Evolutionary conservation across 2,329 filamentous ascomycete genomes (phyloP), one percentile per base, ranked within the genome.

Genomic region (Arthrobotrys iridis): DNA sequence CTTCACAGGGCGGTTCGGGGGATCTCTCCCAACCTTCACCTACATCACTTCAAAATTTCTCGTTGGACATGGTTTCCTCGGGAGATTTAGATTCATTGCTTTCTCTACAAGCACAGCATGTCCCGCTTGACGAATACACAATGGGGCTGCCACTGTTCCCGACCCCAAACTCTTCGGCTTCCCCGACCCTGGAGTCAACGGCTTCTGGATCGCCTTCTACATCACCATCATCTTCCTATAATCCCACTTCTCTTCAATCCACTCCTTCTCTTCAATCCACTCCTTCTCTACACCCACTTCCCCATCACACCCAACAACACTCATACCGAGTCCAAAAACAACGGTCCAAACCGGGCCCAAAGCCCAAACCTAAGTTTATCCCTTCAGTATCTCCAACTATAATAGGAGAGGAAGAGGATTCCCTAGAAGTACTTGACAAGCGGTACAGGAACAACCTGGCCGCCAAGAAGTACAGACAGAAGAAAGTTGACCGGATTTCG

Each of bases 381-480:
- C 58, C 50, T 20, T 64, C 59, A 1, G 10, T 35, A 7, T 72
- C 58, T 33, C 66, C 66, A 8, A 45, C 68, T 11, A 20, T 43
- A 15, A 20, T 13, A 10, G 33, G 18, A n/a, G 70, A 74, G 20
- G 70, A 67, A 0, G 52, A 60, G 3, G 55, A 74, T 18, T 74
- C 70, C 4, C 70, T 62, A 15, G 70, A 46, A 30, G 55, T 74
- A 22, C 37, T 74, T 8, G 70, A 74, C 43, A 74, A 74, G 55
- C 62, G 70, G 55, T 74, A 57, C 20, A 48, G 70, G 20, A 74
- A 74, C 24, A 74, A 74, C 40, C 41, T 74, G 11, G 70, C 70
- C 10, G 70, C 70, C 26, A 74, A 74, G 37, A 74, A 74, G 62
- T 74, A 74, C 40, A 57, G 70, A 20, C 70, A 74, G 55, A 74